Percentiles rank a stretch among this genome's conserved stretches.
These are phyloP conservation scores for Mucuna pruriens DNA, from an alignment of 306 rosid species.

Conservation along the genomic window DNA sequence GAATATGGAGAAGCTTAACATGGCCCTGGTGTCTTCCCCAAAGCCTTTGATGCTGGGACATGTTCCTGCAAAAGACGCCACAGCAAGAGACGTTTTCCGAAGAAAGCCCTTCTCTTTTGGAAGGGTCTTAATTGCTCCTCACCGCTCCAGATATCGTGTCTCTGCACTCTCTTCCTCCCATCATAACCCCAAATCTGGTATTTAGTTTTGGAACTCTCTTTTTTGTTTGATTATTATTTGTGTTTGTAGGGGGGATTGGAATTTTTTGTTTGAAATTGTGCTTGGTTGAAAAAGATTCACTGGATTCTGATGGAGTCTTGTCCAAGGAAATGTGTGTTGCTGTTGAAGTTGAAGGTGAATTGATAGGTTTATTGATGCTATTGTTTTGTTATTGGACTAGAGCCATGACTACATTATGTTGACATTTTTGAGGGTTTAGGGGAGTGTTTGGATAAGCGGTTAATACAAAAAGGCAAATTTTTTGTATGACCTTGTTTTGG, in stretches of 20 bases:
- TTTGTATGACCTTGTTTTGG: not conserved
- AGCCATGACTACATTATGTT: not conserved
- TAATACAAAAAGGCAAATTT: not conserved
- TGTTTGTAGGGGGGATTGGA: not conserved
- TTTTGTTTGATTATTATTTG: not conserved
- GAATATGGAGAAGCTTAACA: conserved; percentile 53
- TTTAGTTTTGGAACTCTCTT: not conserved
- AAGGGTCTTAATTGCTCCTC: conserved; percentile 34
- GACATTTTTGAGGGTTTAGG: conserved; percentile 17
- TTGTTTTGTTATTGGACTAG: conserved; percentile 12
- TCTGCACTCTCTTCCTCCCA: conserved; percentile 41
- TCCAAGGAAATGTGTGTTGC: conserved; percentile 8
- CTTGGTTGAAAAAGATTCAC: not conserved
- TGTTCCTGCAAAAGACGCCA: conserved; percentile 33
- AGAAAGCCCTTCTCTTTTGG: conserved; percentile 46
- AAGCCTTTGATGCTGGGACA: conserved; percentile 43
- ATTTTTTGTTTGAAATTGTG: not conserved
- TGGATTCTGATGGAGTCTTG: conserved; percentile 8
- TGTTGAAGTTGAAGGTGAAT: not conserved
- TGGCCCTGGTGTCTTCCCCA: conserved; percentile 52
- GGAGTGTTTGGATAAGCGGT: not conserved
- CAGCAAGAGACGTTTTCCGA: conserved; percentile 30
- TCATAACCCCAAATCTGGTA: conserved; percentile 46
- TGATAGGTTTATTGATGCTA: not conserved
- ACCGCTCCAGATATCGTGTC: conserved; percentile 29